Conservation (phyloP, 768 basidiomycete species). For the Botryobasidium botryosum region DNA sequence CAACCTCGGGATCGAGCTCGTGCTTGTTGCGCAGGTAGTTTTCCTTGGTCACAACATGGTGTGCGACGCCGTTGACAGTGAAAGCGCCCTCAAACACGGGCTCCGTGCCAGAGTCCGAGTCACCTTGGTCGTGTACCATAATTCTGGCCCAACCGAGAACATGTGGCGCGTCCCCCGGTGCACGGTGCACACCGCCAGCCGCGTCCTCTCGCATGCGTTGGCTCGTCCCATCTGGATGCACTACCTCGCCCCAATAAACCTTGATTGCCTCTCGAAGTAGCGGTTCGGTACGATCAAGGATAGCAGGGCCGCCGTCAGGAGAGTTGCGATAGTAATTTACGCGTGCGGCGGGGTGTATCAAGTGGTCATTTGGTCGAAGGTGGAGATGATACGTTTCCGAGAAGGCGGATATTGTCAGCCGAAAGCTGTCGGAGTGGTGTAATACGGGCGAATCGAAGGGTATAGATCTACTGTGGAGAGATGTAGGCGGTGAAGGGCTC, state of each 20-base stretch:
- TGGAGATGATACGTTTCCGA: slow-evolving; percentile 52
- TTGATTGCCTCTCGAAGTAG: slow-evolving; percentile 45
- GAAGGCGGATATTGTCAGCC: slow-evolving; percentile 50
- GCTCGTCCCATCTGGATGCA: slow-evolving; percentile 35
- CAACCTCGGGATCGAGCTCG: slow-evolving; percentile 35
- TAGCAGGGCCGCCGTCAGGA: slow-evolving; percentile 33
- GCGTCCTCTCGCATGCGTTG: slow-evolving; percentile 45
- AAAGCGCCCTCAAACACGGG: slow-evolving; percentile 67
- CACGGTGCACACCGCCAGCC: slow-evolving; percentile 30
- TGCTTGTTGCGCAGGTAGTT: slow-evolving; percentile 50
- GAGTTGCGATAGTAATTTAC: slow-evolving; percentile 43
- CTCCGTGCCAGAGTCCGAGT: slow-evolving; percentile 27
- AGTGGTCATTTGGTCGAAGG: slow-evolving; percentile 57
- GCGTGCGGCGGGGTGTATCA: slow-evolving; percentile 63
- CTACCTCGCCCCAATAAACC: slow-evolving; percentile 62
- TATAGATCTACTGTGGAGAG: slow-evolving; percentile 14
- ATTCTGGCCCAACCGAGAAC: slow-evolving; percentile 65
- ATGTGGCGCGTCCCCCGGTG: slow-evolving; percentile 18
- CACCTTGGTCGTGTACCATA: slow-evolving; percentile 46
- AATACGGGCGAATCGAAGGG: slow-evolving; percentile 30
- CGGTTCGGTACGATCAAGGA: slow-evolving; percentile 37
- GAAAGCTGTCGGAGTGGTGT: slow-evolving; percentile 51
- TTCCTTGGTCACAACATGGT: slow-evolving; percentile 55
- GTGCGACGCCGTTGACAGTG: slow-evolving; percentile 42
- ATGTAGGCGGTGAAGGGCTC: slow-evolving; percentile 19